A percentile compares a stretch with the other conserved stretches of the same genome.
Evolutionary conservation across 352 stramenopile species (phyloP).

Genomic region (Pythium volutum): DNA sequence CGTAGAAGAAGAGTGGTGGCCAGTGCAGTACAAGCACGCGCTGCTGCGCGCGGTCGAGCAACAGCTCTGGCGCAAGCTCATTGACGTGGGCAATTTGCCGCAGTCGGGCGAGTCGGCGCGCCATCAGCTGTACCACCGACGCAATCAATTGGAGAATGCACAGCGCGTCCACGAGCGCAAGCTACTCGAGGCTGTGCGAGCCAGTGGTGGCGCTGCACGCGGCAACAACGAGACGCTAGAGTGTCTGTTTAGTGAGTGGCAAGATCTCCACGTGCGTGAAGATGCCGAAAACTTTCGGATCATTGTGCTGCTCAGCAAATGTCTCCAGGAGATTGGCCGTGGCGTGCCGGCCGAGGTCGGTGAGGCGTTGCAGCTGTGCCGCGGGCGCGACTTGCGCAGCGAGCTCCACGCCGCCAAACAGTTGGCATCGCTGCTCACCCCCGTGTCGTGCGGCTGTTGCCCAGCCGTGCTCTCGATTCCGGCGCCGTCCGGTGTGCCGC

Average conservation of each 20-base stretch:
- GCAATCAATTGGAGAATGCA: constrained; percentile 4
- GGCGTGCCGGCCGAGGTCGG: constrained; percentile 4
- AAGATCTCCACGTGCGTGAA: neutral
- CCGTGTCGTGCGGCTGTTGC: neutral
- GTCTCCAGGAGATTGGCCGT: constrained; percentile 6
- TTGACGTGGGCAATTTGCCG: constrained; percentile 6
- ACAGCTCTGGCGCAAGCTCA: constrained; percentile 12
- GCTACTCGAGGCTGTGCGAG: neutral
- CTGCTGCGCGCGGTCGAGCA: constrained; percentile 4
- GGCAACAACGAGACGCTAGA: neutral
- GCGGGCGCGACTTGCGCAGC: neutral
- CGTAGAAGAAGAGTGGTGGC: constrained; percentile 11
- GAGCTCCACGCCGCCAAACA: neutral
- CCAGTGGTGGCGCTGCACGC: neutral
- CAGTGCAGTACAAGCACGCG: constrained; percentile 12
- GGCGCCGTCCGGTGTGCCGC: constrained; percentile 2
- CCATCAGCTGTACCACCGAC: constrained; percentile 4
- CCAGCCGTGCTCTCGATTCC: constrained; percentile 7
- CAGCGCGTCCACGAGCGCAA: neutral
- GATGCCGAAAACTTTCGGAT: constrained; percentile 12
- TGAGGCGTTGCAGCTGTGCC: constrained; percentile 8
- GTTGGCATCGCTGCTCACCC: neutral
- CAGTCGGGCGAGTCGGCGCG: constrained; percentile 7
- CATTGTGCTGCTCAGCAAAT: constrained; percentile 14
- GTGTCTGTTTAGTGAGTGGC: constrained; percentile 4